Conservation (phyloP, 1,284 basidiomycete genomes). For the Lentinula novae-zelandiae region DNA sequence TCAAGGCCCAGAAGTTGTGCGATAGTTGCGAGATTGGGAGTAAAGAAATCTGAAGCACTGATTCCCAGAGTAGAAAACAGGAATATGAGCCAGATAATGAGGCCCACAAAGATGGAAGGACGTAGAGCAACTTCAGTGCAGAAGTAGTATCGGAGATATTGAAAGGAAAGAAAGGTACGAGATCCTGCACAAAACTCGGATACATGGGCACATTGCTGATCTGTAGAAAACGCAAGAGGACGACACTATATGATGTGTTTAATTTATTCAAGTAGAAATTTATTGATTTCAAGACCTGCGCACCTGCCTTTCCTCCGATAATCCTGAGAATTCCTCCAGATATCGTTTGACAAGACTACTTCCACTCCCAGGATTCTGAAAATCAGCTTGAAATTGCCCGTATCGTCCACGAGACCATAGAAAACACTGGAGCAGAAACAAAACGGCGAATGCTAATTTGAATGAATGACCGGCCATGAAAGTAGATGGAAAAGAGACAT, state of each 20-base stretch:
- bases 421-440: slow-evolving; percentile 51
- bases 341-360: slow-evolving; percentile 37
- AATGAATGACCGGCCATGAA: slow-evolving; percentile 27
- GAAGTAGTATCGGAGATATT: slow-evolving; percentile 69
- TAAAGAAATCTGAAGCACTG: slow-evolving; percentile 93
- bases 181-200: slow-evolving; percentile 47
- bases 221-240: slow-evolving; percentile 49
- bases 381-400: slow-evolving; percentile 30
- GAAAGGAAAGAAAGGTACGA: slow-evolving; percentile 63
- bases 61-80: slow-evolving; percentile 90
- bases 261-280: slow-evolving; percentile 2
- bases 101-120: slow-evolving; percentile 56
- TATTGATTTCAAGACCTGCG: slow-evolving; percentile 3
- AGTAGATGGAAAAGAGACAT: background rate
- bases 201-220: slow-evolving; percentile 66
- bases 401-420: slow-evolving; percentile 67
- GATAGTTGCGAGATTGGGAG: slow-evolving; percentile 87
- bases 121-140: slow-evolving; percentile 52
- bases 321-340: slow-evolving; percentile 30
- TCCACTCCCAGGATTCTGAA: slow-evolving; percentile 15
- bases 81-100: slow-evolving; percentile 77
- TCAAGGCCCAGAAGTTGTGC: slow-evolving; percentile 79
- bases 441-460: slow-evolving; percentile 45
- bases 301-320: slow-evolving; percentile 26
- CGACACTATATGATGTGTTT: slow-evolving; percentile 42